Percentiles rank a stretch among this genome's conserved stretches.
Conservation (phyloP, 352 stramenopile genomes). For the Globisporangium spinosum region DNA sequence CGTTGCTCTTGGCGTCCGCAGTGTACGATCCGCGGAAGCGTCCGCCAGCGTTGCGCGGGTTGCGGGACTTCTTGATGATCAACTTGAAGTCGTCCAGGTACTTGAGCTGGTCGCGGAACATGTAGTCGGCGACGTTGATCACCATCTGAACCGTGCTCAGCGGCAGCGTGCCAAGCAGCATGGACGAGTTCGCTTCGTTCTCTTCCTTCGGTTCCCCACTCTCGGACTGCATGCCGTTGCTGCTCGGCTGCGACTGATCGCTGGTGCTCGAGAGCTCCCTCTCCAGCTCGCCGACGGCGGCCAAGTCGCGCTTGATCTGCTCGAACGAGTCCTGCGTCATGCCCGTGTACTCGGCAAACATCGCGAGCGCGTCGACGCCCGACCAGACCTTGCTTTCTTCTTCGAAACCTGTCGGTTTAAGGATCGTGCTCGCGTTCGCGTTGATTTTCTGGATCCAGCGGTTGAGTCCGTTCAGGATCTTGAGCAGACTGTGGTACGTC, state of each 20-base stretch:
- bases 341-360: conserved; percentile 62
- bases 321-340: conserved; percentile 47
- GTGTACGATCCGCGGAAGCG: conserved; percentile 21
- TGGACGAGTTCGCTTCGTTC: conserved; percentile 11
- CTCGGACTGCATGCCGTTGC: conserved; percentile 15
- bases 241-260: conserved; percentile 23
- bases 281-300: conserved; percentile 49
- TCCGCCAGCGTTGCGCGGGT: conserved; percentile 10
- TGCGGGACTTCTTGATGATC: conserved; percentile 41
- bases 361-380: conserved; percentile 56
- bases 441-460: conserved; percentile 56
- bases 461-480: conserved; percentile 59
- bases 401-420: conserved; percentile 59
- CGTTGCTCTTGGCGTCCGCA: conserved; percentile 22
- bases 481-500: conserved; percentile 41
- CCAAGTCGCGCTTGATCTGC: conserved; percentile 39
- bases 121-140: conserved; percentile 72
- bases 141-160: conserved; percentile 56
- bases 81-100: conserved; percentile 84
- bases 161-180: conserved; percentile 46
- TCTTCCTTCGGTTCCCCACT: conserved; percentile 24
- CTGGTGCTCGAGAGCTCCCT: conserved; percentile 40
- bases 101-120: conserved; percentile 76
- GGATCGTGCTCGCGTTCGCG: conserved; percentile 33
- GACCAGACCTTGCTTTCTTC: conserved; percentile 73